Base-by-base conservation (phyloP, 352 stramenopile species). In the Phytophthora boehmeriae region DNA sequence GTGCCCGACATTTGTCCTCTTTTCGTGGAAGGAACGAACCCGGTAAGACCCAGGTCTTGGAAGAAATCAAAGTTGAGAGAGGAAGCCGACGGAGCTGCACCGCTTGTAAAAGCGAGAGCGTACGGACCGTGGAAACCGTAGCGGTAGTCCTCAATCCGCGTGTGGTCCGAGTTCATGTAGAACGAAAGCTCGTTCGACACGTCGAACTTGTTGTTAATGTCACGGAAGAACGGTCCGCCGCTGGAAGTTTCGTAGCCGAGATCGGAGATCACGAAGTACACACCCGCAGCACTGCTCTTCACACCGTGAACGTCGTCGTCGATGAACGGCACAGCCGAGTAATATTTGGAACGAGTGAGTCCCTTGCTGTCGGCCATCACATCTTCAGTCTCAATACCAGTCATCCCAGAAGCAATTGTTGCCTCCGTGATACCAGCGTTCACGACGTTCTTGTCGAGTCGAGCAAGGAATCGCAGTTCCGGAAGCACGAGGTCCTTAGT, bases 91-190 rank as follows among this genome's bases (percentile, higher is more conserved):
- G 73, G 73, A 11, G 67, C 62, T 0, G 62, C 50, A 10, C 73
- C 71, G n/a, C 64, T 71, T 0, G 73, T 86, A 48, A 85, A 57
- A 27, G 69, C 68, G 9, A 86, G 54, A 5, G 76, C 68, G 53
- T 80, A 86, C 3, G 76, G 76, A 1, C 76, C 76, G 59, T 86
- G 67, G 52, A 86, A 83, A 17, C 76, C 76, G 49, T 75, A 81
- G 38, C 76, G 76, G 54, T 86, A 86, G 42, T 77, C 71, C 17
- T 83, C 76, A 1, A 67, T 86, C 42, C 71, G 73, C 8, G 76
- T 86, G 57, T 86, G 76, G 43, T 86, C 76, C 62, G 76, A 86
- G 50, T 81, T 77, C 76, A 86, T 83, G 65, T 86, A 86, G 56
- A 86, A 80, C 53, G 67, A 67, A 25, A 86, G 68, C 52, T 86